Conservation (phyloP, 805 yeast genomes). For the Zygoascus ofunaensis region DNA sequence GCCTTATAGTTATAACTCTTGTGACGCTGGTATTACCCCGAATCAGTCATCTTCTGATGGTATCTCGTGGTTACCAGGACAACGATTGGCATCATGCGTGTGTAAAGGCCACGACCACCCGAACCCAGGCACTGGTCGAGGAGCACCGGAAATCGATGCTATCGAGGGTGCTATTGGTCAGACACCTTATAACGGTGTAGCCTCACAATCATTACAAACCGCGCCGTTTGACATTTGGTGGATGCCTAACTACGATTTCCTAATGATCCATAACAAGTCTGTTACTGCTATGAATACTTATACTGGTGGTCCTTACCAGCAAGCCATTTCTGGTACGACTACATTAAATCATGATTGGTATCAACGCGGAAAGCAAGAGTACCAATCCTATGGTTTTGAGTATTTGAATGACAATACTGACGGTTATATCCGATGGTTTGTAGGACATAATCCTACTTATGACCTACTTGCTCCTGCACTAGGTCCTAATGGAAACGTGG, state of each 20-base stretch:
- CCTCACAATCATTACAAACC: constrained; percentile 84
- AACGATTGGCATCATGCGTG: constrained; percentile 64
- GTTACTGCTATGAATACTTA: constrained; percentile 78
- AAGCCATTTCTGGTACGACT: constrained; percentile 79
- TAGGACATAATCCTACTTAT: constrained; percentile 70
- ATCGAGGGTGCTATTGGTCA: constrained; percentile 64
- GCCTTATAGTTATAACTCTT: constrained; percentile 82
- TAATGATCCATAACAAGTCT: constrained; percentile 60
- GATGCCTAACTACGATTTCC: constrained; percentile 73
- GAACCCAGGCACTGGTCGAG: constrained; percentile 78
- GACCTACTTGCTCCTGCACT: constrained; percentile 66
- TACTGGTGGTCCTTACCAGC: constrained; percentile 89
- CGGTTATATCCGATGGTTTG: constrained; percentile 81
- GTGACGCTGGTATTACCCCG: constrained; percentile 93
- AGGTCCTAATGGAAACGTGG: constrained; percentile 86
- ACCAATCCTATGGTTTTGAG: constrained; percentile 72
- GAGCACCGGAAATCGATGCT: constrained; percentile 92
- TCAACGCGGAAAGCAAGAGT: constrained; percentile 53
- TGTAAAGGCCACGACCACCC: constrained; percentile 84
- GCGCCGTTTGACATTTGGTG: constrained; percentile 97
- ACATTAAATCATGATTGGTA: constrained; percentile 79
- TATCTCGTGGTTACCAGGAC: constrained; percentile 78
- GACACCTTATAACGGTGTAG: constrained; percentile 53
- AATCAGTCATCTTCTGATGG: constrained; percentile 90
- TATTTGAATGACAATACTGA: constrained; percentile 56